These are phyloP conservation scores for Fonsecaea pedrosoi DNA, from an alignment of 2,329 filamentous ascomycete species.

Conservation along the genomic window DNA sequence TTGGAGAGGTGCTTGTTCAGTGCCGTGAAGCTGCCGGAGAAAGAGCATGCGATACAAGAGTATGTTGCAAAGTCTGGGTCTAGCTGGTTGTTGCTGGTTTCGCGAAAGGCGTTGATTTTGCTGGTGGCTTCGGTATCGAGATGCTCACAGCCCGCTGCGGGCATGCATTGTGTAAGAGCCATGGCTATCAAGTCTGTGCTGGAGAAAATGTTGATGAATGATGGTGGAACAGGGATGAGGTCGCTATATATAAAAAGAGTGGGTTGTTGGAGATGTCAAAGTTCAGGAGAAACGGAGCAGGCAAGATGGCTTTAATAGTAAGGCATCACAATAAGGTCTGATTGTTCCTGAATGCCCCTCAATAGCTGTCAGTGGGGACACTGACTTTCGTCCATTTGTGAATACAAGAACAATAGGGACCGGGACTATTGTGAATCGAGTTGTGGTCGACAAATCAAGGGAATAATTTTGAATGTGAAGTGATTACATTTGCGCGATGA, in stretches of 20 bases:
- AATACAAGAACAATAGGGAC: neutral
- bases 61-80: conserved; percentile 38
- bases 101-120: conserved; percentile 33
- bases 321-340: neutral
- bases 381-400: neutral
- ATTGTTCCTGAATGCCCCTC: neutral
- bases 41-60: conserved; percentile 36
- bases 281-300: conserved; percentile 2
- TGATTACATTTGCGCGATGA: neutral
- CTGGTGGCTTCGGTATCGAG: conserved; percentile 31
- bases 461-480: neutral
- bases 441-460: neutral
- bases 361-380: neutral
- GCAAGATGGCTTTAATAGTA: neutral
- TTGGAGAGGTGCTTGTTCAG: conserved; percentile 38
- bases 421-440: neutral
- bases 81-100: conserved; percentile 13
- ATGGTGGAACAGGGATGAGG: neutral
- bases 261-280: neutral
- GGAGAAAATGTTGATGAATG: neutral
- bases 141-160: conserved; percentile 39
- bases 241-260: neutral
- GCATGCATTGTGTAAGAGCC: conserved; percentile 33
- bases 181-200: conserved; percentile 8
- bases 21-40: conserved; percentile 30